Base-by-base conservation (phyloP, 2,329 filamentous ascomycete genomes). In the Penicillium nordicum region DNA sequence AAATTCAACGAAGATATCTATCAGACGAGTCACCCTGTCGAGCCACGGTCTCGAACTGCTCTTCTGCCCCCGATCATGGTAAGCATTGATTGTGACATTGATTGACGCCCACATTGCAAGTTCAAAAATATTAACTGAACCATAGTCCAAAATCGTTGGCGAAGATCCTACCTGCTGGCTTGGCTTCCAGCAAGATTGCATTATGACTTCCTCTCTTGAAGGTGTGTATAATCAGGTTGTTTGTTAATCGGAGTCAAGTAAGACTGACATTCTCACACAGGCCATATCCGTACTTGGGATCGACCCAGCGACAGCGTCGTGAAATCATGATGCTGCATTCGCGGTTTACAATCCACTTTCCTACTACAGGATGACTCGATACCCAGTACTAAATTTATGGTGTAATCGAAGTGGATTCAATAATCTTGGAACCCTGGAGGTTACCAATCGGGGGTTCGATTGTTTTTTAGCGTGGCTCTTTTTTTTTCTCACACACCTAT, bases 31-130 rank as follows among this genome's bases (percentile, higher is more conserved):
- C 92, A 97, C 74, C 80, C 87, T 1, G 92, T 97, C 27, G 91
- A 96, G 74, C 86, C 92, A n/a, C 84, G 91, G 63, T 84, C 89
- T 30, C 85, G 86, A 65, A 95, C 90, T 44, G 89, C 93, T 23
- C 88, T 93, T 75, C 77, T 97, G 53, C 93, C 93, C 50, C 93
- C 94, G 45, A 92, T 99, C 27, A 86, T 96, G 83, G 89, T 92
- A 79, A 70, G 83, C 77, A 14, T 12, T 11, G 10, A 7, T 34
- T n/a, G 16, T n/a, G 16, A n/a, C 77, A 14, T 12, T 11, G 10
- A 7, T 34, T n/a, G 16, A n/a, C 4, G 10, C 3, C 3, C 8
- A 23, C 3, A 9, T 51, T 42, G 36, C 12, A 30, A 14, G 40
- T 3, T 2, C 1, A 11, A 21, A 43, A 11, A 48, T 32, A 46